Base-by-base conservation (phyloP, 2,329 filamentous ascomycete species). In the Ascochyta clinopodiicola region DNA sequence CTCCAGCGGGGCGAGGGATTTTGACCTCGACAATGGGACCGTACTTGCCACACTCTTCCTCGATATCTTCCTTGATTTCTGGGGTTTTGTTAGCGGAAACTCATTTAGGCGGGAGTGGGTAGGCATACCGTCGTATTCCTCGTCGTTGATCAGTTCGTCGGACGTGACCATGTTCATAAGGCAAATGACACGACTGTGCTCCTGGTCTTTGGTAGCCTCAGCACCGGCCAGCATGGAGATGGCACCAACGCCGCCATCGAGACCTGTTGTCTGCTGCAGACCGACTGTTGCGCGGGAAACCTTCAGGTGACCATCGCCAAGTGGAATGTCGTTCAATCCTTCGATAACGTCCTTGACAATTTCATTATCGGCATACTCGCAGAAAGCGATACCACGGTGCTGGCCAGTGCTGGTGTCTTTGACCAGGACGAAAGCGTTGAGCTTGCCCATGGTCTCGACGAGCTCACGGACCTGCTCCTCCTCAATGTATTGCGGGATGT, bases 201-300 rank as follows among this genome's bases (percentile, higher is more conserved):
- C 92, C 31, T 90, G 81, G 31, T 66, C 59, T 57, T 93, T 90
- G 51, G 84, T 84, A 34, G 90, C 89, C 3, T 88, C 91, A 19
- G 95, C 96, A 54, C 94, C 93, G 34, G 95, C 95, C 67, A 99
- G 90, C 85, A 97, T 92, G 45, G 93, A 96, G 88, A 99, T 98
- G 60, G 95, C 95, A 66, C 95, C 96, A 60, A 99, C 94, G 51
- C 94, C 92, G 84, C 97, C 96, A 71, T 99, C 95, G 36, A 96
- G 85, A 60, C 92, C 92, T 42, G 91, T 84, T 21, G 92, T 92
- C 75, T 99, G 95, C n/a, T 92, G 94, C 58, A 92, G 88, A 65
- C 95, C 95, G 62, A 97, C 90, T 75, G 93, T 96, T 27, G 95
- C 96, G 71, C 93, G 91, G 63, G 86, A 82, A 32, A 97, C 92